Conservation (phyloP, 306 rosid genomes). For the Nissolia schottii region DNA sequence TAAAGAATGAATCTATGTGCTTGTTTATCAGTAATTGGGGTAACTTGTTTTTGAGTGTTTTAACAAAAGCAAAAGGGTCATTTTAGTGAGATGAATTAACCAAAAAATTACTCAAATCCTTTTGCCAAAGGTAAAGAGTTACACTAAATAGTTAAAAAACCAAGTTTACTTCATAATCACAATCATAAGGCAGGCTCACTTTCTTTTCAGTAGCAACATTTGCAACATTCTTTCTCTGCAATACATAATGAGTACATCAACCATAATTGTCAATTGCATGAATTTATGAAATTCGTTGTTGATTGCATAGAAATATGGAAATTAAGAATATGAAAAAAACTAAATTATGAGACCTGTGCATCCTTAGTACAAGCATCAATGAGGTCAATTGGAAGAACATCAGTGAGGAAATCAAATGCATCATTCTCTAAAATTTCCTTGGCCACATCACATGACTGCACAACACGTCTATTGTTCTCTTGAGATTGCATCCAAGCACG, state of each 20-base stretch:
- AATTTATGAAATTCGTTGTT: no score
- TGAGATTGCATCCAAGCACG: constrained; percentile 32
- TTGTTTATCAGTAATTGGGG: no score
- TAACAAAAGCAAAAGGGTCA: no score
- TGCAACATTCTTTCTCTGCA: constrained; percentile 2
- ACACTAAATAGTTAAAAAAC: not conserved
- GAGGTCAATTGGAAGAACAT: not conserved
- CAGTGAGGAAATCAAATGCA: constrained; percentile 20
- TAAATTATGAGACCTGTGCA: constrained; percentile 1
- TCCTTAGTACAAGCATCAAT: not conserved
- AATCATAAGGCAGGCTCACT: not conserved
- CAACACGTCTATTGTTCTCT: not conserved
- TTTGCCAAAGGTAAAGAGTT: not conserved
- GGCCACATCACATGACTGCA: constrained; percentile 28
- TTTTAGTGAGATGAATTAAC: not conserved
- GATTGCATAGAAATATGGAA: no score
- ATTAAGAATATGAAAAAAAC: not conserved
- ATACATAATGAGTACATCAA: not conserved
- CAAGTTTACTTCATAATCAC: not conserved
- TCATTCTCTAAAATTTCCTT: constrained; percentile 11
- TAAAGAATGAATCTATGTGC: no score
- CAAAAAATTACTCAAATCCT: not conserved
- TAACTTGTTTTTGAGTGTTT: no score
- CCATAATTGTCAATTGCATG: not conserved
- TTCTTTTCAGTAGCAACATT: no score